These are phyloP conservation scores for Salix caprea DNA, from an alignment of 345 rosid genomes.

Conservation along the genomic window DNA sequence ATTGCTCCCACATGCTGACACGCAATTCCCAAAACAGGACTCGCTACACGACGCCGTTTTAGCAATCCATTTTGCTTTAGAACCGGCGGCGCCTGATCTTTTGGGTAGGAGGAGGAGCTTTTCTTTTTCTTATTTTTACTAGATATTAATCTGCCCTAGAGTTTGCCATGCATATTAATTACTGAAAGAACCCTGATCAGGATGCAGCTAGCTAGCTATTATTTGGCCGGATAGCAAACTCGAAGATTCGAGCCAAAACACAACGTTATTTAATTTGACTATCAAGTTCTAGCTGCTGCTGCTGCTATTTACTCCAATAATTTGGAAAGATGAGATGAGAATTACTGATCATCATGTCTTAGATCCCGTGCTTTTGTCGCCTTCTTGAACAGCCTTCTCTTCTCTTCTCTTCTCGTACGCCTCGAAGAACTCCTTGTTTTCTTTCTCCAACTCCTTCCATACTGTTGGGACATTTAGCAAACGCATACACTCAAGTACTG, in stretches of 20 bases:
- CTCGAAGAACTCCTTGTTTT: slow-evolving; percentile 85
- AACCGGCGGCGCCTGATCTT: background rate
- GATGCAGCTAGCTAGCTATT: no score
- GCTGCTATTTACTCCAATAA: no score
- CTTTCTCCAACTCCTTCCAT: slow-evolving; percentile 92
- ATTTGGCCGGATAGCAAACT: no score
- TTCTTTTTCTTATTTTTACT: background rate
- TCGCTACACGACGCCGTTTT: slow-evolving; percentile 11
- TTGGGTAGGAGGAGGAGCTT: background rate
- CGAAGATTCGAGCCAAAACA: no score
- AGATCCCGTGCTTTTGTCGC: slow-evolving; percentile 42
- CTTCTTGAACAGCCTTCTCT: slow-evolving; percentile 26
- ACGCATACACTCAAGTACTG: no score
- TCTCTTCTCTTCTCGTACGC: slow-evolving; percentile 43
- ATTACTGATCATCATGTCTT: slow-evolving; percentile 18
- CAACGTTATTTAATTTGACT: no score
- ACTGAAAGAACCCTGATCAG: no score
- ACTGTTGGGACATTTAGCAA: slow-evolving; percentile 30
- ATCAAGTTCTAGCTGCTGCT: no score
- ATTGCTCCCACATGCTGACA: slow-evolving; percentile 21
- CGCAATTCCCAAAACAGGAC: background rate
- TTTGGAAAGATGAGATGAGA: no score
- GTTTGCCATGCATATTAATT: no score
- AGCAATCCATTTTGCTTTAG: no score
- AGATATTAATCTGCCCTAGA: no score